A percentile compares a stretch with the other conserved stretches of the same genome.
Conservation (phyloP, 495 filamentous ascomycete species). For the Aspergillus mulundensis region DNA sequence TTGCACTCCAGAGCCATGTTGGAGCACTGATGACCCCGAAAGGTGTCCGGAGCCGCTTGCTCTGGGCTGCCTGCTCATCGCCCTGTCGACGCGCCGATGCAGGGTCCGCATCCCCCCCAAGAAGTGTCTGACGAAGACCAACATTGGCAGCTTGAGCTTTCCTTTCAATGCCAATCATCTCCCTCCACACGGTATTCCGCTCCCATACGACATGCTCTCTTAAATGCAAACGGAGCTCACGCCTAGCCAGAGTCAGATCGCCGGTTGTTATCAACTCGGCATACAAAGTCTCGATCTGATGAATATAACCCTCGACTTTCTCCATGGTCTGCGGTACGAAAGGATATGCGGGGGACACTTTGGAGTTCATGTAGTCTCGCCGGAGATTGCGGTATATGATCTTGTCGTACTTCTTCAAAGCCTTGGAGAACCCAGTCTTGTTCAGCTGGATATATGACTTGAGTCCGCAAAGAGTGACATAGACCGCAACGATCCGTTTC, state of each 20-base stretch:
- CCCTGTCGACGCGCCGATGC: constrained; percentile 72
- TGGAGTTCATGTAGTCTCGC: constrained; percentile 65
- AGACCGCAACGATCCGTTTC: constrained; percentile 79
- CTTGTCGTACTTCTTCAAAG: constrained; percentile 98
- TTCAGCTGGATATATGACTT: constrained; percentile 96
- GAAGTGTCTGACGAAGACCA: constrained; percentile 70
- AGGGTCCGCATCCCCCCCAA: constrained; percentile 70
- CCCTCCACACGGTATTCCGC: constrained; percentile 96
- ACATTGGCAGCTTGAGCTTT: constrained; percentile 94
- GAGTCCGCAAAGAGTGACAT: constrained; percentile 91
- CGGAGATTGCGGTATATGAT: constrained; percentile 78
- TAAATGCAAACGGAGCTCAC: constrained; percentile 85
- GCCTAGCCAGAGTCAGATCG: constrained; percentile 65
- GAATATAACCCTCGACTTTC: constrained; percentile 64
- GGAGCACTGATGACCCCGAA: constrained; percentile 73
- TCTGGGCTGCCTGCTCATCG: constrained; percentile 62
- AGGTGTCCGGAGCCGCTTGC: constrained; percentile 73
- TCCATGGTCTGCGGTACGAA: constrained; percentile 69
- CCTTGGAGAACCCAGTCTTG: constrained; percentile 92
- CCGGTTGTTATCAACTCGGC: constrained; percentile 76
- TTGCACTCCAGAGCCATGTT: constrained; percentile 75
- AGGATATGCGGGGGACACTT: constrained; percentile 68
- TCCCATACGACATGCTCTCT: constrained; percentile 99
- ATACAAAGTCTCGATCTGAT: constrained; percentile 72
- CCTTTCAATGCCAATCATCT: constrained; percentile 97